Conservation (phyloP, 2,329 filamentous ascomycete species). For the Raffaelea ambrosiae region DNA sequence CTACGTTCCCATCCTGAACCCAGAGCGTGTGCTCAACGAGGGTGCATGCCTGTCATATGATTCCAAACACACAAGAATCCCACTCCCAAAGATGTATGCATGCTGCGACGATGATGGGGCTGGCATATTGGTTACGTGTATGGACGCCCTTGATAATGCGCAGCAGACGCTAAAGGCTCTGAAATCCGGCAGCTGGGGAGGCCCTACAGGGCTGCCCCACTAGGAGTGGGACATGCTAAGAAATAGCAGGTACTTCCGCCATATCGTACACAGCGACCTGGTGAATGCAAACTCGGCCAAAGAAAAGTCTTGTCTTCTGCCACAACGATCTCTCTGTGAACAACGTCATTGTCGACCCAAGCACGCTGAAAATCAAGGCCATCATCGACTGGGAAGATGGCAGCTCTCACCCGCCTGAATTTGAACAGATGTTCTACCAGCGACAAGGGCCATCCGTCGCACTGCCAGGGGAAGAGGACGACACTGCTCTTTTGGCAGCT, state of each 20-base stretch:
- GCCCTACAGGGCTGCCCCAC: constrained; percentile 17
- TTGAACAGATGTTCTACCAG: constrained; percentile 18
- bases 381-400: constrained; percentile 21
- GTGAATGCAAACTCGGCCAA: constrained; percentile 12
- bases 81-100: constrained; percentile 17
- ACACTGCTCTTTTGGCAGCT: no score
- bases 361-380: constrained; percentile 16
- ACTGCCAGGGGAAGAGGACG: constrained; percentile 17
- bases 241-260: constrained; percentile 15
- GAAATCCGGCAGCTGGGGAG: constrained; percentile 19
- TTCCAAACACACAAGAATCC: constrained; percentile 17
- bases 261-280: constrained; percentile 19
- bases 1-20: constrained; percentile 19
- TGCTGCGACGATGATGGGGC: constrained; percentile 22
- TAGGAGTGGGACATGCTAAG: constrained; percentile 9
- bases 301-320: constrained; percentile 17
- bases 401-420: constrained; percentile 18
- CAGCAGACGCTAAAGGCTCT: constrained; percentile 19
- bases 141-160: constrained; percentile 18
- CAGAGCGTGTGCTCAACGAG: constrained; percentile 22
- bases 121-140: constrained; percentile 19
- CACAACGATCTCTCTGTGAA: constrained; percentile 17
- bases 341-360: constrained; percentile 18
- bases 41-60: constrained; percentile 18
- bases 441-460: constrained; percentile 11